Conservation (phyloP, 768 basidiomycete genomes). For the Naganishia vishniacii region DNA sequence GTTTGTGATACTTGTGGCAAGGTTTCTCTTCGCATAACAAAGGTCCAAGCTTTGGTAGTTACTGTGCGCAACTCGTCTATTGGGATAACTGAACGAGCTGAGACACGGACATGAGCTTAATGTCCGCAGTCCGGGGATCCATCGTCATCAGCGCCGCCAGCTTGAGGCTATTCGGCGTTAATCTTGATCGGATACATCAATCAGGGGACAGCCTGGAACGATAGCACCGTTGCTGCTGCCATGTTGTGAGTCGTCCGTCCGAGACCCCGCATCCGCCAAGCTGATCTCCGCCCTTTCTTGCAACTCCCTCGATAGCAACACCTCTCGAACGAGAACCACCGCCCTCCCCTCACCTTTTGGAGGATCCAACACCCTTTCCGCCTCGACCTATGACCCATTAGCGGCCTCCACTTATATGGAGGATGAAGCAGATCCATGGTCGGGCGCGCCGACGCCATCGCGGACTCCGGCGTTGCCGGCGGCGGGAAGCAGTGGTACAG, state of each 20-base stretch:
- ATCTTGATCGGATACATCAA: neutral
- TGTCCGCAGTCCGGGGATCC: conserved; percentile 1
- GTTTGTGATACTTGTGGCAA: neutral
- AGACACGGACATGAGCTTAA: neutral
- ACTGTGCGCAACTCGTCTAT: neutral
- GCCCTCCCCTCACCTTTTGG: conserved; percentile 10
- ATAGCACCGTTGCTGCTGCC: neutral
- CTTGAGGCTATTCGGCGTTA: too few relatives aligned
- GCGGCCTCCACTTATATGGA: conserved; percentile 26
- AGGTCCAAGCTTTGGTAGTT: too few relatives aligned
- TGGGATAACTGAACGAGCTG: neutral
- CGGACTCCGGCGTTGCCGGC: conserved; percentile 26
- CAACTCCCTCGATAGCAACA: neutral
- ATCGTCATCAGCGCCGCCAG: neutral
- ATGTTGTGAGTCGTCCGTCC: neutral
- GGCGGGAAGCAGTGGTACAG: conserved; percentile 3
- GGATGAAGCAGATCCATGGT: conserved; percentile 49
- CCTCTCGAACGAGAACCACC: conserved; percentile 4
- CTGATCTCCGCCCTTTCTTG: neutral
- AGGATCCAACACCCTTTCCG: conserved; percentile 20
- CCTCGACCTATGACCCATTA: conserved; percentile 26
- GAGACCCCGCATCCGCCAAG: neutral
- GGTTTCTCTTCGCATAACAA: too few relatives aligned
- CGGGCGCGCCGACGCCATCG: conserved; percentile 41
- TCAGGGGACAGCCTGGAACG: neutral